phyloP scores from a whole-genome alignment of 2,329 filamentous ascomycete genomes.

The Alternaria triticina region DNA sequence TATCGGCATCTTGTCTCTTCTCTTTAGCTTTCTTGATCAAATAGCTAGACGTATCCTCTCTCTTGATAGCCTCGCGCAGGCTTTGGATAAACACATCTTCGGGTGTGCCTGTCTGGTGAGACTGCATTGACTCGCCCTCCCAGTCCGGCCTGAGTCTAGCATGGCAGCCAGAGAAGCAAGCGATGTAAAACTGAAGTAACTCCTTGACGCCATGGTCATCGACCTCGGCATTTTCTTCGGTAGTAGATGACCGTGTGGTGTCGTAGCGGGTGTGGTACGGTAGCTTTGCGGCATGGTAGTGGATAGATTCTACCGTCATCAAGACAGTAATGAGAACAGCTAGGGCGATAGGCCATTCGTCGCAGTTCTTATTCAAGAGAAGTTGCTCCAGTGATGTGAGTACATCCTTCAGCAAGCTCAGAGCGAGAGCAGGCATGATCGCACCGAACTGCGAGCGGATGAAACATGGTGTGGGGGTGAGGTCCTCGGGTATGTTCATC shows the following conservation, averaged over 20 bases:
- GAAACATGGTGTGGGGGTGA: slow-evolving; percentile 45
- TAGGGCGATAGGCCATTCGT: slow-evolving; percentile 43
- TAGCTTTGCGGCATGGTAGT: slow-evolving; percentile 47
- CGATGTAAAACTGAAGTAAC: slow-evolving; percentile 41
- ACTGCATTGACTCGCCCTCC: slow-evolving; percentile 30
- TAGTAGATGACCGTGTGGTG: not conserved
- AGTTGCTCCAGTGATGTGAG: slow-evolving; percentile 42
- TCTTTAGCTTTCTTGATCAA: slow-evolving; percentile 26
- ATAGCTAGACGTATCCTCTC: slow-evolving; percentile 27
- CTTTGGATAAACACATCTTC: slow-evolving; percentile 39
- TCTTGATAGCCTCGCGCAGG: slow-evolving; percentile 33
- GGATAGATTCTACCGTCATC: slow-evolving; percentile 48
- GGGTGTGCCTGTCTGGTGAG: not conserved
- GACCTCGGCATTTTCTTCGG: slow-evolving; percentile 12
- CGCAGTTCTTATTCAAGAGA: slow-evolving; percentile 35
- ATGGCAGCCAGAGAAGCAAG: slow-evolving; percentile 46
- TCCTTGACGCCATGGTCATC: slow-evolving; percentile 38
- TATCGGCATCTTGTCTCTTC: slow-evolving; percentile 33
- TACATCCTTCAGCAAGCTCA: slow-evolving; percentile 39
- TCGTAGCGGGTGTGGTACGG: slow-evolving; percentile 40
- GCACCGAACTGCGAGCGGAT: slow-evolving; percentile 48
- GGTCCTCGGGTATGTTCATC: slow-evolving; percentile 18
- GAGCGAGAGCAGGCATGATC: slow-evolving; percentile 43
- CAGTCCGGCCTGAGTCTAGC: slow-evolving; percentile 34
- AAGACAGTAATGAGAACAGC: slow-evolving; percentile 42